Conservation (phyloP, 202 grass and related monocot genomes). For the Musa balbisiana region DNA sequence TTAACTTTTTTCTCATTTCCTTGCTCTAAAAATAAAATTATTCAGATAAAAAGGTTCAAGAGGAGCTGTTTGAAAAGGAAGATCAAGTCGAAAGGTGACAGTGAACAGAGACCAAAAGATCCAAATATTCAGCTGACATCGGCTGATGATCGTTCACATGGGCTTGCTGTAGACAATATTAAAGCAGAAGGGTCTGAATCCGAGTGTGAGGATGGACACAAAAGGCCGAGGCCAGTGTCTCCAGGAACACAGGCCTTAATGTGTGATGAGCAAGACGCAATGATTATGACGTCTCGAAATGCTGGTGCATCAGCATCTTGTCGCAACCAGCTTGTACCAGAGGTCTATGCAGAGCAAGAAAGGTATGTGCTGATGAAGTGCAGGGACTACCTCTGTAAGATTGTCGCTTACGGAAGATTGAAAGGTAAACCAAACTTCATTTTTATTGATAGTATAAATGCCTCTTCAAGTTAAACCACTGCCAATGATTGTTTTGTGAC, state of each 20-base stretch:
- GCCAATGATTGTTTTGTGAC: too few relatives aligned
- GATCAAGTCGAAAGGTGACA: slow-evolving; percentile 36
- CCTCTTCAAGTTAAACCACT: background rate
- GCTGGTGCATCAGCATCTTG: slow-evolving; percentile 18
- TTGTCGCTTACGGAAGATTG: slow-evolving; percentile 53
- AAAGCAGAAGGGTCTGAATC: slow-evolving; percentile 38
- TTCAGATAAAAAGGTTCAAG: slow-evolving; percentile 6
- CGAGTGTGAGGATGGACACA: slow-evolving; percentile 45
- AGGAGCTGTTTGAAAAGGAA: slow-evolving; percentile 23
- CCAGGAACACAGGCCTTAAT: slow-evolving; percentile 76
- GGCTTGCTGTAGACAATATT: slow-evolving; percentile 29
- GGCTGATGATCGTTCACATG: slow-evolving; percentile 36
- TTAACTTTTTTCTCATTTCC: background rate
- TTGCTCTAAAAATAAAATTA: background rate
- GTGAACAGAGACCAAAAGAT: slow-evolving; percentile 41
- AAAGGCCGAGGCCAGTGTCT: slow-evolving; percentile 69
- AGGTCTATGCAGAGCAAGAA: slow-evolving; percentile 75
- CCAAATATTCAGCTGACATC: slow-evolving; percentile 33
- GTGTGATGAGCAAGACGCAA: slow-evolving; percentile 75
- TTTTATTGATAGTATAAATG: background rate
- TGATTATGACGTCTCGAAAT: slow-evolving; percentile 45
- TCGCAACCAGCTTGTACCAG: slow-evolving; percentile 38
- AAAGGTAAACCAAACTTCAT: slow-evolving; percentile 49
- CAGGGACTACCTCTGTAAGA: slow-evolving; percentile 57
- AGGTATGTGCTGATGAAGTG: slow-evolving; percentile 60